Base-by-base conservation (phyloP, 116 monocot genomes). In the Dioscorea cayenensis region DNA sequence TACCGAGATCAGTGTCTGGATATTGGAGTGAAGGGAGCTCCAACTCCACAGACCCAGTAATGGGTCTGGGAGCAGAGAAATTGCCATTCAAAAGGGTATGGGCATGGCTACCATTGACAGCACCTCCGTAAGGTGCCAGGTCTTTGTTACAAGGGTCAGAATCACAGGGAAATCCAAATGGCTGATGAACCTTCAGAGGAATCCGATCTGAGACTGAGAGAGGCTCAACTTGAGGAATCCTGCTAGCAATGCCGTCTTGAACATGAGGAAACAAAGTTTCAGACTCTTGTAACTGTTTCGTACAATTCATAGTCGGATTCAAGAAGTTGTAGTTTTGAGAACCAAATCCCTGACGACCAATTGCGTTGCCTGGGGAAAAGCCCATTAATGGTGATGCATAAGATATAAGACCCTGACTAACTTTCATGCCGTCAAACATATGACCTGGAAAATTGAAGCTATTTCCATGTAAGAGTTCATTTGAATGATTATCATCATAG, bases 1-100 rank as follows among this genome's bases (percentile, higher is more conserved):
- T 72, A 67, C 49, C 16, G 63, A 73, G 63, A 72, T 76, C 77
- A 78, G 66, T 72, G 60, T 68, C 77, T 71, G 66, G n/a, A 88
- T 74, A 84, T 92, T 92, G 92, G 92, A 89, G 82, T 92, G 88
- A 92, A 92, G 92, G 92, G 92, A 92, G 92, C 92, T 89, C 92
- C 82, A 75, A 22, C 86, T 89, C 86, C 84, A 76, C 70, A 76
- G 78, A 23, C 77, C 64, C 81, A 38, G 48, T 3, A 70, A 37
- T 49, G 65, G 76, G 23, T 63, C 75, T 80, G 68, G 84, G 89
- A 86, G 89, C 65, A 84, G 92, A 84, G 89, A 80, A 75, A 64
- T 84, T 78, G 86, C 82, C 82, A 79, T 81, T 75, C 52, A 60
- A 14, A 50, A 61, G 21, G 75, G 77, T 70, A 88, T 60, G 21